Base-by-base conservation (phyloP, 108 stramenopile genomes). In the Nannochloropsis gaditana region DNA sequence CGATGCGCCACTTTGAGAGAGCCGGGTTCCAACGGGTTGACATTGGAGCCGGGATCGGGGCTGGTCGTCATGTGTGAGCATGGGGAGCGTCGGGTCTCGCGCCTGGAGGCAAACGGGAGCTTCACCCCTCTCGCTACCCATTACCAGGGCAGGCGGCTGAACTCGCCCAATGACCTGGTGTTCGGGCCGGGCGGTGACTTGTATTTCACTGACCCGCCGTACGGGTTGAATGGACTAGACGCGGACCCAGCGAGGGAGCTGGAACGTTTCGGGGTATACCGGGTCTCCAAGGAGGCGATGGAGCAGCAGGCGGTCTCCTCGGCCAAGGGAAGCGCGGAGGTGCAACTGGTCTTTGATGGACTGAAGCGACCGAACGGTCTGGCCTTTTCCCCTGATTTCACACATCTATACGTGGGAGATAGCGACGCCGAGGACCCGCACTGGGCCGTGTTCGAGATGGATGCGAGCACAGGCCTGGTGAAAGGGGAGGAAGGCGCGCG, bases 91-190 rank as follows among this genome's bases (percentile, higher is more conserved):
- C 44, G 88, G 8, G 90, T 91, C 15, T n/a, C 85, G 21, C 59
- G 87, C 21, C 44, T 91, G 86, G 85, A 88, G n/a, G 84, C 45
- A n/a, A 90, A 91, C 80, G 90, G 90, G 44, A 91, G 86, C 9
- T 87, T 43, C 42, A 84, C 47, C 5, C 42, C 82, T 83, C 86
- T 91, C 11, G 90, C 89, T 5, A 87, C 89, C 11, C 90, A 91
- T 45, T 90, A 83, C 89, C 45, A 90, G 88, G 89, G 86, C 9
- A 44, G 83, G 43, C 81, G 84, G 42, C 88, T 91, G 17, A 91
- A 91, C 86, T 90, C 89, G 45, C 90, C 90, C 79, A 91, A 91
- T 43, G 90, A 91, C 80, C 80, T 90, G 9, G 89, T 90, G 8
- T 82, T 88, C 79, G 86, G 87, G 41, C 86, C 84, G 43, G 82